A percentile compares a stretch with the other conserved stretches of the same genome.
Conservation (phyloP, 257 asterid genomes). For the Solanum lycopersicoides region DNA sequence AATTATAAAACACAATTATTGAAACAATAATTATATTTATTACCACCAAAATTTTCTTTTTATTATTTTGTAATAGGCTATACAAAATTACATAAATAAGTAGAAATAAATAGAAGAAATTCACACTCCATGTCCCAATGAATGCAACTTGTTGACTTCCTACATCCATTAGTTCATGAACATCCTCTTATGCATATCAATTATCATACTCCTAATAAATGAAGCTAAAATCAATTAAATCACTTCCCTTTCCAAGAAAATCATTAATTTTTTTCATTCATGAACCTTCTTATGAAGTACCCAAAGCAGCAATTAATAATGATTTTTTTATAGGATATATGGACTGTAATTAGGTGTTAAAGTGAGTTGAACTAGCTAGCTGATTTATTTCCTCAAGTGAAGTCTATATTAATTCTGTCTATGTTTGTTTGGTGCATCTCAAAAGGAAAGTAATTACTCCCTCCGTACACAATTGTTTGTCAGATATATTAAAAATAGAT, state of each 20-base stretch:
- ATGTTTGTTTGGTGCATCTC: background rate
- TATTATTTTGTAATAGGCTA: background rate
- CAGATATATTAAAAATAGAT: no score
- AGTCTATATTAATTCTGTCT: background rate
- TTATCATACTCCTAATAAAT: background rate
- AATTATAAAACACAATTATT: fast-evolving
- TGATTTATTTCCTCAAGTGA: background rate
- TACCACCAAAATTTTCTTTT: background rate
- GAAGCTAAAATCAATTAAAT: background rate
- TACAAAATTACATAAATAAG: background rate
- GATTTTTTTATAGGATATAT: background rate
- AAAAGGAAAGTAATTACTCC: background rate
- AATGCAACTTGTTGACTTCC: background rate
- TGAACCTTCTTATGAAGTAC: background rate
- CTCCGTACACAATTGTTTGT: no score
- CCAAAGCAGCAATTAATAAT: background rate
- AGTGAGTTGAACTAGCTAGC: background rate
- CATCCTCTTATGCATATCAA: background rate
- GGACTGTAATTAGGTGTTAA: background rate
- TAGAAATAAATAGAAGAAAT: background rate
- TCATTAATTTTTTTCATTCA: background rate
- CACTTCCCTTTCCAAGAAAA: background rate
- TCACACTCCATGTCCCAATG: background rate
- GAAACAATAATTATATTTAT: no score
- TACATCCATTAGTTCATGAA: background rate